Conservation (phyloP, 306 rosid species). For the Dalbergia oliveri region DNA sequence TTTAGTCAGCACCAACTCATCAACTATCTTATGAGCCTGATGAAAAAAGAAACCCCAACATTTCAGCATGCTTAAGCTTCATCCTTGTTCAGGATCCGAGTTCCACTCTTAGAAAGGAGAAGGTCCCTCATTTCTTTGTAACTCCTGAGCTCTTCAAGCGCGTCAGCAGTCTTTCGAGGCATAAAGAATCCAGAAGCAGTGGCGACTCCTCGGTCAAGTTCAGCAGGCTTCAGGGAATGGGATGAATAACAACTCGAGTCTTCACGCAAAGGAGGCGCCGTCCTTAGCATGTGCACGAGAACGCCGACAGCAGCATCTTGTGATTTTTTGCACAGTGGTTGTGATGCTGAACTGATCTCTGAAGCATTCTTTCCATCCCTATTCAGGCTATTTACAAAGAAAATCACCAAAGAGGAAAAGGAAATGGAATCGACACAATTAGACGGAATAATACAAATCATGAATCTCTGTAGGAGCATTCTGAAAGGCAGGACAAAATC, state of each 20-base stretch:
- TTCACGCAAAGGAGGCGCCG: constrained; percentile 91
- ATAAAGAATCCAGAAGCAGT: constrained; percentile 73
- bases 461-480: constrained; percentile 7
- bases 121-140: constrained; percentile 66
- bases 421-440: constrained; percentile 22
- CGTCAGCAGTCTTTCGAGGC: constrained; percentile 61
- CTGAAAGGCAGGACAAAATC: constrained; percentile 11
- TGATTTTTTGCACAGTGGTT: constrained; percentile 64
- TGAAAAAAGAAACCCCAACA: neutral
- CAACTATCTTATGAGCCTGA: constrained; percentile 16
- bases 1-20: constrained; percentile 37
- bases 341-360: constrained; percentile 54
- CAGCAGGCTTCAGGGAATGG: constrained; percentile 64
- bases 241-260: constrained; percentile 72
- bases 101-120: constrained; percentile 67
- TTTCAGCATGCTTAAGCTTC: constrained; percentile 47
- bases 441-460: constrained; percentile 40
- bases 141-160: constrained; percentile 67
- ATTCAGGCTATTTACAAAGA: constrained; percentile 58
- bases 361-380: constrained; percentile 51
- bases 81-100: constrained; percentile 50
- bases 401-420: constrained; percentile 27
- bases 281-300: constrained; percentile 81
- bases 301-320: constrained; percentile 93
- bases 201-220: constrained; percentile 64